Evolutionary conservation across 164 flowering plant genomes (phyloP), one percentile per base, ranked within the genome.

Genomic region (grape (Vitis vinifera)): DNA sequence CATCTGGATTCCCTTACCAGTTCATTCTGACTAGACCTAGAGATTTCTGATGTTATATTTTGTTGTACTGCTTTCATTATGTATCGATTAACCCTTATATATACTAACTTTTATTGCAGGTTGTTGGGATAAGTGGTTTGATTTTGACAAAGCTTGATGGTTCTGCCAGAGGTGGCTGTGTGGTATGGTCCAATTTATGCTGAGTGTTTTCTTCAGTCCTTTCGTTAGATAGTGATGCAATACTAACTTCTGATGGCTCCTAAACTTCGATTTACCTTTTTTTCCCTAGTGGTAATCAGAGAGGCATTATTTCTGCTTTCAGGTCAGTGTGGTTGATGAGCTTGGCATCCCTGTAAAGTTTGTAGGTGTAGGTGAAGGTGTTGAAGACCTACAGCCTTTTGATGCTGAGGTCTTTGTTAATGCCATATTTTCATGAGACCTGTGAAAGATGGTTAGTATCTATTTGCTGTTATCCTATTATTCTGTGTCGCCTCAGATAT

Each of bases 321-420:
- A 94, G 99, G 99, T 91, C 51, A 94, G 97, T 80, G 99, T 94
- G 52, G 97, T 94, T 60, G 96, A 94, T 80, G 99, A 92, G 83
- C 95, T 94, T 55, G 97, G 97, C 51, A 94, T 92, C 68, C 99
- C 99, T 62, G 91, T 94, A 57, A 94, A 94, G 81, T 94, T 94
- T 84, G 94, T 94, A n/a, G 96, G 99, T 62, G 96, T 94, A 70
- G 97, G 99, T 27, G 99, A 94, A 83, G 93, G 99, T 53, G 71
- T 91, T 29, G 97, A 90, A 77, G 97, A 94, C 68, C 94, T 94
- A 66, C 99, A 94, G 75, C 99, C 97, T 55, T 94, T 94, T 71
- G 96, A 92, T 74, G 87, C 99, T 0, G 94, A 92, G 80, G 88
- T 86, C 62, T 94, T 94, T 79, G 94, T 94, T 44, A 73, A 85